These are phyloP conservation scores for Russula ochroleuca DNA, from an alignment of 768 basidiomycete genomes.

Conservation along the genomic window DNA sequence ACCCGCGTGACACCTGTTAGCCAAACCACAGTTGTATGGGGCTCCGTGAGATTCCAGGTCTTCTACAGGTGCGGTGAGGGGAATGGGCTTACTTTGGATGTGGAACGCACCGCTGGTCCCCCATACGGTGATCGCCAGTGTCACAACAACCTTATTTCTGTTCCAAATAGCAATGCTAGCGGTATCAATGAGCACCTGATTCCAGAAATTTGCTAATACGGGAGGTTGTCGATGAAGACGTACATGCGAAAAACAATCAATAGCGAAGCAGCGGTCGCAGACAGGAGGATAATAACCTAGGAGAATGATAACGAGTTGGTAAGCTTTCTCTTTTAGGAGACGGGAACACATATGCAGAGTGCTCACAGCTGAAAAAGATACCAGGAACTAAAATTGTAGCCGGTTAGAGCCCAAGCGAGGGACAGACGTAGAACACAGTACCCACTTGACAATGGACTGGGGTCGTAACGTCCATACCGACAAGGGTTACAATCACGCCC, in stretches of 20 bases:
- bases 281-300: not conserved
- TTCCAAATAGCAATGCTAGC: constrained; percentile 8
- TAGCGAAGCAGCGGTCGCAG: not conserved
- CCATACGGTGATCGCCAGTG: not conserved
- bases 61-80: not conserved
- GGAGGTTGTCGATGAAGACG: not conserved
- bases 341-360: not conserved
- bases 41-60: not conserved
- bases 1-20: not conserved
- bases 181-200: not conserved
- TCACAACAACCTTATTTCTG: not conserved
- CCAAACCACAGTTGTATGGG: not conserved
- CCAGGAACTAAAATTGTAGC: not conserved
- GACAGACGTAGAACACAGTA: not conserved
- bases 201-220: not conserved
- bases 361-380: not conserved
- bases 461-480: not conserved
- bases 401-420: not conserved
- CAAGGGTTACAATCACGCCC: not conserved
- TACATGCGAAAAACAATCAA: constrained; percentile 11
- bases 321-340: not conserved
- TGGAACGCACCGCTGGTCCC: not conserved
- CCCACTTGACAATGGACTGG: not conserved
- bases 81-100: not conserved
- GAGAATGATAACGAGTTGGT: too few relatives aligned